Percentiles rank a stretch among this genome's conserved stretches.
Conservation (phyloP, 257 asterid genomes). For the Primulina tabacum region DNA sequence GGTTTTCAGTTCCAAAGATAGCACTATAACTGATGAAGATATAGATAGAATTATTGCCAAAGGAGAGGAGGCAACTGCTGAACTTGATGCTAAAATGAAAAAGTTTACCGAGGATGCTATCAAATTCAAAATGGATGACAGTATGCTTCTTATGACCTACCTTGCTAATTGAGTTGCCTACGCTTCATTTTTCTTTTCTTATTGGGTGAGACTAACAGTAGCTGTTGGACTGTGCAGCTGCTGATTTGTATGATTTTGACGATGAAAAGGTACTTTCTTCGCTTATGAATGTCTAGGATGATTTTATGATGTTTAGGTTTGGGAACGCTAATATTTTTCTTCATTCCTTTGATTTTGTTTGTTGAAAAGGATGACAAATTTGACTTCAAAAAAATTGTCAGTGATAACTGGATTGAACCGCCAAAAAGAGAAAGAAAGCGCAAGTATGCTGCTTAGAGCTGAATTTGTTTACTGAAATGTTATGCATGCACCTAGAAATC, state of each 20-base stretch:
- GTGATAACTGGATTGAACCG: conserved; percentile 95
- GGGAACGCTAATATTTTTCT: conserved; percentile 15
- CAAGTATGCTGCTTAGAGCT: conserved; percentile 57
- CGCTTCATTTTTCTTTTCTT: conserved; percentile 22
- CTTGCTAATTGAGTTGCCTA: conserved; percentile 13
- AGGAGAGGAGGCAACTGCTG: conserved; percentile 99
- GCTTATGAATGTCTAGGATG: conserved; percentile 14
- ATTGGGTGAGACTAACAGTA: conserved; percentile 30
- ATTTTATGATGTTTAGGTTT: not conserved
- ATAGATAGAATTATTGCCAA: conserved; percentile 96
- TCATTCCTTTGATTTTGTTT: conserved; percentile 22
- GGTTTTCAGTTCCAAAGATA: conserved; percentile 99
- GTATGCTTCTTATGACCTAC: conserved; percentile 44
- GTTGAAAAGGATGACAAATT: conserved; percentile 73
- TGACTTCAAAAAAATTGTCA: conserved; percentile 92
- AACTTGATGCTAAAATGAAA: conserved; percentile 98
- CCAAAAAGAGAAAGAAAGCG: conserved; percentile 93
- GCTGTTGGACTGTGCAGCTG: conserved; percentile 57
- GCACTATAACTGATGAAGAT: conserved; percentile 99
- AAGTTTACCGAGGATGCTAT: conserved; percentile 98
- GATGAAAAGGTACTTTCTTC: conserved; percentile 70
- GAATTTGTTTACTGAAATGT: conserved; percentile 4
- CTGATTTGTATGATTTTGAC: conserved; percentile 93
- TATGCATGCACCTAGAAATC: conserved; percentile 10
- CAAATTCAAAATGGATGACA: conserved; percentile 97